These are phyloP conservation scores for Clonostachys solani DNA, from an alignment of 2,329 filamentous ascomycete species.

Conservation along the genomic window DNA sequence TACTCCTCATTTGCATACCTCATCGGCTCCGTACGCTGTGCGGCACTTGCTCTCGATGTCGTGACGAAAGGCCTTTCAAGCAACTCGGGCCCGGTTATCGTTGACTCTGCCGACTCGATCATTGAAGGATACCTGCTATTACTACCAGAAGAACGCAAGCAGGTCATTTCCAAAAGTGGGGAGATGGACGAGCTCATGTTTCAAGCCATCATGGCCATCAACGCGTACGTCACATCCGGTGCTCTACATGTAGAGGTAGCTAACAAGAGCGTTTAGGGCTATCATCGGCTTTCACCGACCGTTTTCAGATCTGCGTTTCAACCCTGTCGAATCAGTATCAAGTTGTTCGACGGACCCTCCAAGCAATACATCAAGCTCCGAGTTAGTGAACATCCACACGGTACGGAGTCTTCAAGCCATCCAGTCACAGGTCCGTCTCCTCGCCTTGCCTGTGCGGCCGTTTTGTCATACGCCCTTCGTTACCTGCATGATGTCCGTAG, in stretches of 20 bases:
- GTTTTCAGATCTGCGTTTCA: constrained; percentile 30
- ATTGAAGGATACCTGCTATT: constrained; percentile 31
- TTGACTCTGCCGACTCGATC: constrained; percentile 27
- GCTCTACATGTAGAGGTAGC: background rate
- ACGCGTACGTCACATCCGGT: constrained; percentile 11
- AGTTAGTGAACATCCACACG: constrained; percentile 28
- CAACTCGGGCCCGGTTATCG: constrained; percentile 10
- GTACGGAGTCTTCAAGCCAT: constrained; percentile 27
- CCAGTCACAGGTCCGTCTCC: constrained; percentile 28
- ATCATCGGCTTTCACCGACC: constrained; percentile 29
- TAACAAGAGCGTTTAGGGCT: constrained; percentile 11
- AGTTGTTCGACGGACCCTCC: constrained; percentile 23
- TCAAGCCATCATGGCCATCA: constrained; percentile 15
- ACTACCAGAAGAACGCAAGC: constrained; percentile 21
- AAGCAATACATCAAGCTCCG: constrained; percentile 4
- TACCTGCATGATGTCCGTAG: constrained; percentile 33
- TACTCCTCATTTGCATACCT: constrained; percentile 66
- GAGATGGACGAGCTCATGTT: constrained; percentile 22
- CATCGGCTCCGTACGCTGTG: constrained; percentile 53
- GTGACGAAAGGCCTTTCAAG: constrained; percentile 11
- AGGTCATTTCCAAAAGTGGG: constrained; percentile 21
- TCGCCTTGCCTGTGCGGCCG: constrained; percentile 24
- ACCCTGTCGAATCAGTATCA: constrained; percentile 28
- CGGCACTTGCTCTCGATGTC: constrained; percentile 15
- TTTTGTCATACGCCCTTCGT: constrained; percentile 31